A percentile compares a stretch with the other conserved stretches of the same genome.
phyloP scores from a whole-genome alignment of 2,329 filamentous ascomycete species.

The Monosporascus sp. region DNA sequence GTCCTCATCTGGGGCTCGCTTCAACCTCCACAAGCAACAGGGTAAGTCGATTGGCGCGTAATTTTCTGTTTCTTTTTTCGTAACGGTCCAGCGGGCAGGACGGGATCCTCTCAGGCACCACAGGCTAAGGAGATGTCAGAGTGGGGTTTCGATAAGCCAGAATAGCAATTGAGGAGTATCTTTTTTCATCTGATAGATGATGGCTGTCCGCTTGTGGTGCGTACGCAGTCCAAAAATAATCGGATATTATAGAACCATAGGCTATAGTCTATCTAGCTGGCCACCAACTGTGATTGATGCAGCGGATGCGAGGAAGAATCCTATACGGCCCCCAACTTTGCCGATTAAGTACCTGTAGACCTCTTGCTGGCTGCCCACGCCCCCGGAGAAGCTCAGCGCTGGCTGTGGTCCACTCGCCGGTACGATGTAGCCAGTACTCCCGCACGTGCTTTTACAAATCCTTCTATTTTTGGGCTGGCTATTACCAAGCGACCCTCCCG shows the following conservation, averaged over 20 bases:
- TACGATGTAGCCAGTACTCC: neutral
- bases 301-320: neutral
- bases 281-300: neutral
- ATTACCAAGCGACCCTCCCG: conserved; percentile 18
- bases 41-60: neutral
- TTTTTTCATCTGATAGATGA: neutral
- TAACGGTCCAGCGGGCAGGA: neutral
- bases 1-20: neutral
- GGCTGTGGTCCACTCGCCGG: neutral
- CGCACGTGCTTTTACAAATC: conserved; percentile 18
- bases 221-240: neutral
- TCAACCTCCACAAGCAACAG: neutral
- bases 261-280: neutral
- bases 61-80: too few species aligned
- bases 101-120: too few species aligned
- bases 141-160: neutral
- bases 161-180: neutral
- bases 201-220: neutral
- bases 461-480: conserved; percentile 19
- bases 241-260: neutral
- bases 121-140: neutral
- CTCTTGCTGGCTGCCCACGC: neutral
- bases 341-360: too few species aligned
- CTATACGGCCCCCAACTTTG: neutral
- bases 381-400: neutral